Evolutionary conservation across 257 asterid species (phyloP).

Genomic region (Primulina eburnea): DNA sequence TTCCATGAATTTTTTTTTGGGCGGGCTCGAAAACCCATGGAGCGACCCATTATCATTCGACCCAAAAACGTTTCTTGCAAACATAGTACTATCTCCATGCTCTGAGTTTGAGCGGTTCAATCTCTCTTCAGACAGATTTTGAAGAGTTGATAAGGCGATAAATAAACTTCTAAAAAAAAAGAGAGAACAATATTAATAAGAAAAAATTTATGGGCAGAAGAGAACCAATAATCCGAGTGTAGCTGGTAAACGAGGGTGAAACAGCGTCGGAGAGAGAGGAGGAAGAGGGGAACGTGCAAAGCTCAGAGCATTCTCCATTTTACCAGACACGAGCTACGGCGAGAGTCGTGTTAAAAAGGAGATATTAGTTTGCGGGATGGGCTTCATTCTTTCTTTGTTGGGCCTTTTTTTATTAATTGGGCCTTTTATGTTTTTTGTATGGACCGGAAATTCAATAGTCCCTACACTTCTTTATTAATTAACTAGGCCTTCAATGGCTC

Average conservation of each 20-base stretch:
- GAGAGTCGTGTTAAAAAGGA: slow-evolving; percentile 10
- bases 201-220: background rate
- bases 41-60: slow-evolving; percentile 45
- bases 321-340: slow-evolving; percentile 24
- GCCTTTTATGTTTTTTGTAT: too few species aligned
- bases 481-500: too few species aligned
- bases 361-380: background rate
- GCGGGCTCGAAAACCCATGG: slow-evolving; percentile 45
- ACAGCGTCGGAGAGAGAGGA: slow-evolving; percentile 47
- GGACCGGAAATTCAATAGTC: too few species aligned
- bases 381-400: too few species aligned
- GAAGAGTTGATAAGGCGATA: slow-evolving; percentile 18
- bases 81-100: slow-evolving; percentile 29
- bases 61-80: slow-evolving; percentile 45
- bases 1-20: slow-evolving; percentile 62
- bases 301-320: slow-evolving; percentile 75
- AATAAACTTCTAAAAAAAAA: background rate
- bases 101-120: slow-evolving; percentile 40
- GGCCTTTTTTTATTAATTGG: too few species aligned
- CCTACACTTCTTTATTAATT: too few species aligned
- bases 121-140: slow-evolving; percentile 39
- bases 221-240: slow-evolving; percentile 45
- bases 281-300: slow-evolving; percentile 51
- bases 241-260: slow-evolving; percentile 34
- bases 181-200: background rate